Conservation (phyloP, 108 stramenopile species). For the Aureococcus anophagefferens region DNA sequence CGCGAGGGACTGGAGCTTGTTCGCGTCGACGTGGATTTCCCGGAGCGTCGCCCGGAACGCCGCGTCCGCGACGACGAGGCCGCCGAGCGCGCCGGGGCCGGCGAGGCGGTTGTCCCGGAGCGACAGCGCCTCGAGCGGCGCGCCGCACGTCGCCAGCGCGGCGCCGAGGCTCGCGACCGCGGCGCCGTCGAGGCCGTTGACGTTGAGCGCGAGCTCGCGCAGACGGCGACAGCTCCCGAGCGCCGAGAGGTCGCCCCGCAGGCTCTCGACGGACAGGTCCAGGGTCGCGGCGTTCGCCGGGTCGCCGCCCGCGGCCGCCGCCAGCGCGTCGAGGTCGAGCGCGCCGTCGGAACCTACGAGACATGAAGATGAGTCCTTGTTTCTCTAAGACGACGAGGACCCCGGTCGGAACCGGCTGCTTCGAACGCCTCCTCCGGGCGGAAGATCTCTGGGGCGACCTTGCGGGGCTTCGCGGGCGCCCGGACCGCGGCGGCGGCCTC, state of each 20-base stretch:
- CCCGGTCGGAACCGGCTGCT: no score
- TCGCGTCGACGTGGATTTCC: neutral
- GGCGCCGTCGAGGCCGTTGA: neutral
- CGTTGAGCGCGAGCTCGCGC: neutral
- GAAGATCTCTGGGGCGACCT: no score
- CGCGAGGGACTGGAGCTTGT: neutral
- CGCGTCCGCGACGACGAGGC: neutral
- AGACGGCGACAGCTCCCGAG: neutral
- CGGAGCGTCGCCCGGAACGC: neutral
- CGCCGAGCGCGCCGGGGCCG: neutral
- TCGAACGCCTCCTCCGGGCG: no score
- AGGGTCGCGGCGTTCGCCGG: neutral
- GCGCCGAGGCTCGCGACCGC: neutral
- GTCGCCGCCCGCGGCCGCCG: no score
- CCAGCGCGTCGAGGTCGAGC: no score
- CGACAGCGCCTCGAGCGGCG: neutral
- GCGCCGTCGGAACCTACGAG: no score
- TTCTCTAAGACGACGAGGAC: no score
- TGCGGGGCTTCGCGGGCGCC: no score
- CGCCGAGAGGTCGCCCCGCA: neutral
- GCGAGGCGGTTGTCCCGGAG: neutral
- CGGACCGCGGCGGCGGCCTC: no score
- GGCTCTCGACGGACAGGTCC: neutral
- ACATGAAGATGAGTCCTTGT: no score
- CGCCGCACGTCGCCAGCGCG: neutral